These are phyloP conservation scores for Cytospora mali DNA, from an alignment of 2,329 filamentous ascomycete genomes.

Conservation along the genomic window DNA sequence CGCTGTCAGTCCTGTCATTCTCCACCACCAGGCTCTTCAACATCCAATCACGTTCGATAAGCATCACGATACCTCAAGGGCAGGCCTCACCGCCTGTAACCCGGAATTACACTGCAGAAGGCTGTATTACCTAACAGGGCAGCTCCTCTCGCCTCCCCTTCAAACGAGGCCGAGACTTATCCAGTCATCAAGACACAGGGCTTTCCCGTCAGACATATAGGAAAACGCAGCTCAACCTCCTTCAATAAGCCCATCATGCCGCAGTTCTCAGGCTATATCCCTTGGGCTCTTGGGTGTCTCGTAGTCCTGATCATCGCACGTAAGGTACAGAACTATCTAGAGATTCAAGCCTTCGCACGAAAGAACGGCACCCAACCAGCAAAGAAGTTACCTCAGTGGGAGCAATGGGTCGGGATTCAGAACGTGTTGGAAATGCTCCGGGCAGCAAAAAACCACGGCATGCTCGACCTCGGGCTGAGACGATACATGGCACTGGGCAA, in stretches of 20 bases:
- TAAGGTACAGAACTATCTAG: constrained; percentile 12
- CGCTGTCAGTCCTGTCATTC: constrained; percentile 12
- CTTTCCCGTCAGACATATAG: constrained; percentile 1
- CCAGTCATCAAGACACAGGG: constrained; percentile 3
- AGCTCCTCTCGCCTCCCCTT: not conserved
- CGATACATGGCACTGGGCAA: constrained; percentile 14
- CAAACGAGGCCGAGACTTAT: not conserved
- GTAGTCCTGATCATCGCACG: constrained; percentile 1
- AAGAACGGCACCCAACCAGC: constrained; percentile 11
- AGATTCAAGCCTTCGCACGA: constrained; percentile 1
- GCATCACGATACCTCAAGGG: not conserved
- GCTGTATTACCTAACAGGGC: constrained; percentile 1
- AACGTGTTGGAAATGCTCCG: too few species aligned
- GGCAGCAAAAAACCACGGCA: too few species aligned
- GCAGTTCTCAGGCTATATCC: constrained; percentile 10
- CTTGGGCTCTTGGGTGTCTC: constrained; percentile 6
- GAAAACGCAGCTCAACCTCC: not conserved
- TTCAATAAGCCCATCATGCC: constrained; percentile 13
- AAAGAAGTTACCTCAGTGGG: constrained; percentile 11
- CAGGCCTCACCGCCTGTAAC: constrained; percentile 4
- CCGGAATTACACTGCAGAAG: constrained; percentile 6
- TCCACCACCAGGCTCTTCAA: not conserved
- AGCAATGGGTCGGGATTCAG: too few species aligned
- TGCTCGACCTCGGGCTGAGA: too few species aligned
- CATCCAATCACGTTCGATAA: not conserved